Evolutionary conservation across 179 eudicot species (phyloP).

Genomic region (Patellifolia procumbens): DNA sequence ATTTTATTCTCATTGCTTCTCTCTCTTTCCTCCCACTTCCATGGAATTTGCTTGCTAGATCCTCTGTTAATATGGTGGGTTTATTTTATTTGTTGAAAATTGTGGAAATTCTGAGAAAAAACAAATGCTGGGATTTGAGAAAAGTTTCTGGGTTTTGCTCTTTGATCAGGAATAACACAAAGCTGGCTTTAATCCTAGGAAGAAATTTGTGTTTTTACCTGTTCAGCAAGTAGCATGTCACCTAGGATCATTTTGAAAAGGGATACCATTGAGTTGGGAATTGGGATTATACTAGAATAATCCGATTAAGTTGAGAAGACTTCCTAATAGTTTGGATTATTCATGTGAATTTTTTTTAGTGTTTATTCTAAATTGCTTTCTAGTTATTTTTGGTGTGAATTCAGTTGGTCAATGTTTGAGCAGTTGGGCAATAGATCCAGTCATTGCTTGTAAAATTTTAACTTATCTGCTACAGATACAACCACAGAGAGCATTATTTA

Average conservation of each 20-base stretch:
- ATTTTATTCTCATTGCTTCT: too few relatives aligned
- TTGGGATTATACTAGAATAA: too few relatives aligned
- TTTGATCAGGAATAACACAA: conserved; percentile 68
- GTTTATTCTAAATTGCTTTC: neutral
- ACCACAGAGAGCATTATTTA: neutral
- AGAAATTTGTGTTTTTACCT: too few relatives aligned
- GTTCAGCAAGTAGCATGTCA: too few relatives aligned
- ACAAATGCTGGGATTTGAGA: conserved; percentile 33
- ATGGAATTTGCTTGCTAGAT: conserved; percentile 39
- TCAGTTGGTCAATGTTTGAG: neutral
- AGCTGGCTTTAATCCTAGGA: conserved; percentile 71
- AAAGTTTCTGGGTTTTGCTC: conserved; percentile 59
- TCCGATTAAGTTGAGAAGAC: too few relatives aligned
- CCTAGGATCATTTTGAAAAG: too few relatives aligned
- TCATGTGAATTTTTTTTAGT: too few relatives aligned
- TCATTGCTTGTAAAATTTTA: neutral
- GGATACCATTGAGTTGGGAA: too few relatives aligned
- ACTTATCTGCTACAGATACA: neutral
- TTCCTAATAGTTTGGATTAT: too few relatives aligned
- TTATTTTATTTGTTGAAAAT: conserved; percentile 26
- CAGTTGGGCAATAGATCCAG: neutral
- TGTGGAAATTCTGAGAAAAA: conserved; percentile 40
- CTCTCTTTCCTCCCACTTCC: conserved; percentile 30
- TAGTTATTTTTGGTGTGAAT: neutral
- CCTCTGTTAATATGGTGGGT: conserved; percentile 34